These are phyloP conservation scores for Botrytis squamosa DNA, from an alignment of 2,329 filamentous ascomycete genomes.

Conservation along the genomic window DNA sequence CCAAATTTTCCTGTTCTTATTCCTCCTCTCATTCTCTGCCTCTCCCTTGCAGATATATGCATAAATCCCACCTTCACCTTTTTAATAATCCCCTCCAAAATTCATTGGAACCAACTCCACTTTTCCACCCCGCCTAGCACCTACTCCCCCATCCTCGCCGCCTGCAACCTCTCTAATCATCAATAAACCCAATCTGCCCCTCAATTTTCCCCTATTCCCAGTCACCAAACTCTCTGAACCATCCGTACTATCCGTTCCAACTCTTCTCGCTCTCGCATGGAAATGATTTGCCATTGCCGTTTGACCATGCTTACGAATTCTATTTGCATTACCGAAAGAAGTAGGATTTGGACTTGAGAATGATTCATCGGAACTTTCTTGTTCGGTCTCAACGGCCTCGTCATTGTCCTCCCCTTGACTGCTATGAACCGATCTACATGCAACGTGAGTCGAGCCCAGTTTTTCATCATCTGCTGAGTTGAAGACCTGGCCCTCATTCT, in stretches of 20 bases:
- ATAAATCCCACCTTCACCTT: neutral
- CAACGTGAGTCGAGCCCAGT: neutral
- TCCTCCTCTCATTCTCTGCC: neutral
- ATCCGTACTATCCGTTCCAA: neutral
- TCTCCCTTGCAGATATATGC: no score
- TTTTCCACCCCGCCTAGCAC: neutral
- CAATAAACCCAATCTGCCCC: neutral
- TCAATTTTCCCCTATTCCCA: neutral
- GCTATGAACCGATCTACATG: neutral
- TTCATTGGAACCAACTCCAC: conserved; percentile 11
- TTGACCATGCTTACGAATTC: neutral
- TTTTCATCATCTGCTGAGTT: neutral
- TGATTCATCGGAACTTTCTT: neutral
- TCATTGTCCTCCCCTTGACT: neutral
- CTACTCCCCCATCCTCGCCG: neutral
- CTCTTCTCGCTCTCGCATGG: neutral
- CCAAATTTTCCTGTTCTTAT: neutral
- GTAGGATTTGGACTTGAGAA: neutral
- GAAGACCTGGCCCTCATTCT: neutral
- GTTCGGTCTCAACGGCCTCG: neutral
- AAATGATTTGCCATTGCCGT: conserved; percentile 10
- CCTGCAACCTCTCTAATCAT: conserved; percentile 2
- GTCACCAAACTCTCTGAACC: neutral
- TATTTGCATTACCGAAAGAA: neutral
- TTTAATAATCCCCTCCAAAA: conserved; percentile 7